A percentile compares a stretch with the other conserved stretches of the same genome.
These are phyloP conservation scores for Metschnikowia hibisci DNA, from an alignment of 805 yeast genomes.

Conservation along the genomic window DNA sequence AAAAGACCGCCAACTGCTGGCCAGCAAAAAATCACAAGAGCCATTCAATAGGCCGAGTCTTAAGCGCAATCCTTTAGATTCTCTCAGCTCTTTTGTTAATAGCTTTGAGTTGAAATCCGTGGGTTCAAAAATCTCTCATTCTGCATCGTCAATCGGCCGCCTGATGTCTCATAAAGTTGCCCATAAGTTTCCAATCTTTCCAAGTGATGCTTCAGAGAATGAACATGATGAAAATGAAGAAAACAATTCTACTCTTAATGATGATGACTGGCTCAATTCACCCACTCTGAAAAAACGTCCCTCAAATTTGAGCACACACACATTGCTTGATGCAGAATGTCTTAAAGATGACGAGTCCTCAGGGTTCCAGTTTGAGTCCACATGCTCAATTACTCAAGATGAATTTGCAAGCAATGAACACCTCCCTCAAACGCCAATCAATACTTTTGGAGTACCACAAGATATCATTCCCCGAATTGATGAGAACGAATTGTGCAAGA, in stretches of 20 bases:
- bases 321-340: constrained; percentile 3
- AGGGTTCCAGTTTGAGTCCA: not conserved
- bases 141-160: constrained; percentile 13
- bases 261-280: constrained; percentile 17
- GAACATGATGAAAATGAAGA: constrained; percentile 11
- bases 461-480: constrained; percentile 71
- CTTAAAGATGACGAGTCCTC: not conserved
- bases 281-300: constrained; percentile 16
- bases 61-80: constrained; percentile 12
- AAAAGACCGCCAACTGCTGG: not conserved
- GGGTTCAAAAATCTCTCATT: constrained; percentile 13
- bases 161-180: constrained; percentile 10
- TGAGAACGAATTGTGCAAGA: constrained; percentile 52
- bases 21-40: not conserved
- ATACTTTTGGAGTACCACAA: constrained; percentile 31
- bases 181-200: constrained; percentile 10
- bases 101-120: constrained; percentile 15
- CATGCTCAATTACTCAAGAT: not conserved
- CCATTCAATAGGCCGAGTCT: not conserved
- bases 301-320: constrained; percentile 3
- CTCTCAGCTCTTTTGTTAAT: constrained; percentile 17
- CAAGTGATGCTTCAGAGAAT: constrained; percentile 15
- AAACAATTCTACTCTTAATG: constrained; percentile 18
- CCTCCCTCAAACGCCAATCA: constrained; percentile 26
- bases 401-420: constrained; percentile 27